Base-by-base conservation (phyloP, 371 early-diverging fungal species). In the Lichtheimia corymbifera region DNA sequence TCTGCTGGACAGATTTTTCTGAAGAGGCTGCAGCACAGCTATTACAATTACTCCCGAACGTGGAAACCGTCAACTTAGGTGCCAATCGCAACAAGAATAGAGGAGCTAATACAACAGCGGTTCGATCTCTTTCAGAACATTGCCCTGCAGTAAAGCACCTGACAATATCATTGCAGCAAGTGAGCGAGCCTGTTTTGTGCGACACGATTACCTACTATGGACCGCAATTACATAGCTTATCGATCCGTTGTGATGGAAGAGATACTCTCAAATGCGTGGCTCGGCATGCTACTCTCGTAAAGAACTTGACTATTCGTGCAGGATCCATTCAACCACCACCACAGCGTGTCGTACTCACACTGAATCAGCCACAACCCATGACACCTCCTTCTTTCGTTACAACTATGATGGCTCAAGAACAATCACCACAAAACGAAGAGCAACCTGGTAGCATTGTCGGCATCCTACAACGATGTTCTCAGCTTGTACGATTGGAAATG, bases 1-100 rank as follows among this genome's bases (percentile, higher is more conserved):
- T 74, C 6, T 42, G 65, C 5, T 81, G 81, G 81, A 77, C 81
- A 18, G 78, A 81, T 47, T 81, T 81, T 54, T 64, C 72, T 12
- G 44, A 61, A 13, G 58, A 60, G 17, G 72, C 76, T 13, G 65
- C 71, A 7, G 24, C 49, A 13, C 56, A 66, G 7, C 59, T 81
- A 0, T 63, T 72, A 1, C 22, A 22, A 3, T 17, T n/a, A 4
- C 42, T 71, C 7, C 81, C 81, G 11, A 30, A 62, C n/a, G 51
- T 81, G 15, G 58, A 42, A 40, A 30, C 56, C 14, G 63, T 74
- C 35, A 27, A 55, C n/a, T 58, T 77, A 7, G 74, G 74, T n/a
- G 76, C 81, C 15, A 81, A 81, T 56, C 76, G 78, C 52, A 81
- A 81, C 52, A 58, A 70, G 25, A 53, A 65, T 5, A 54, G 50